phyloP scores from a whole-genome alignment of 2,329 filamentous ascomycete species.

The Didymella sp. region DNA sequence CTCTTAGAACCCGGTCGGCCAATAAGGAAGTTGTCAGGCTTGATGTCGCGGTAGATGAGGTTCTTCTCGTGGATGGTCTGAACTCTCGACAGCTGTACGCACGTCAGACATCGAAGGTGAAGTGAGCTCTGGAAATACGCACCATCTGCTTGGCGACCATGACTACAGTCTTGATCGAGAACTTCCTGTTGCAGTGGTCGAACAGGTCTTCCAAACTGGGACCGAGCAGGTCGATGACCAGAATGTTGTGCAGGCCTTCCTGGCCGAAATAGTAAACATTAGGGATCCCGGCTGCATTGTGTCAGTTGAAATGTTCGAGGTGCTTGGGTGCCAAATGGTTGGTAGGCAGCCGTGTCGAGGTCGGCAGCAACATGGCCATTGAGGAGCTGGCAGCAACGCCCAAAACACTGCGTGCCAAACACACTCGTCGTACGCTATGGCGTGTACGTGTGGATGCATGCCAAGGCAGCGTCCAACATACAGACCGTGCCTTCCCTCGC shows the following conservation, averaged over 20 bases:
- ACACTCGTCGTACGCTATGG: neutral
- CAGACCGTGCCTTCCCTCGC: slow-evolving; percentile 20
- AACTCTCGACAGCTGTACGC: slow-evolving; percentile 78
- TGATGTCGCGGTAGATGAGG: slow-evolving; percentile 98
- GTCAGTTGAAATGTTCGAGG: slow-evolving; percentile 21
- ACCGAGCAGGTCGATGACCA: slow-evolving; percentile 95
- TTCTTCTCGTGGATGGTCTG: slow-evolving; percentile 98
- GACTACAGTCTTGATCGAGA: slow-evolving; percentile 96
- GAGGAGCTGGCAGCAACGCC: neutral
- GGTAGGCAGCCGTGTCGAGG: slow-evolving; percentile 3
- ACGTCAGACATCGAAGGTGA: slow-evolving; percentile 14
- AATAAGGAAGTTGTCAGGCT: slow-evolving; percentile 98
- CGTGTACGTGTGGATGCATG: slow-evolving; percentile 4
- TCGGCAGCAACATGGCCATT: neutral
- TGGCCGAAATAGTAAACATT: slow-evolving; percentile 99
- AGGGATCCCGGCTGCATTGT: slow-evolving; percentile 81
- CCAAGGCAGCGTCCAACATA: slow-evolving; percentile 17
- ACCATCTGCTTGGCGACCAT: slow-evolving; percentile 99
- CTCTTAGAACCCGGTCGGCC: slow-evolving; percentile 89
- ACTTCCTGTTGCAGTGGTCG: slow-evolving; percentile 93
- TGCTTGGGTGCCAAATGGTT: neutral
- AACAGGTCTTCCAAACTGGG: slow-evolving; percentile 96
- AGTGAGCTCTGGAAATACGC: slow-evolving; percentile 39
- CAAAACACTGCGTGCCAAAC: neutral
- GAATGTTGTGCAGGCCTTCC: slow-evolving; percentile 97